Conservation (phyloP, 805 yeast genomes). For the Brettanomyces custersianus region DNA sequence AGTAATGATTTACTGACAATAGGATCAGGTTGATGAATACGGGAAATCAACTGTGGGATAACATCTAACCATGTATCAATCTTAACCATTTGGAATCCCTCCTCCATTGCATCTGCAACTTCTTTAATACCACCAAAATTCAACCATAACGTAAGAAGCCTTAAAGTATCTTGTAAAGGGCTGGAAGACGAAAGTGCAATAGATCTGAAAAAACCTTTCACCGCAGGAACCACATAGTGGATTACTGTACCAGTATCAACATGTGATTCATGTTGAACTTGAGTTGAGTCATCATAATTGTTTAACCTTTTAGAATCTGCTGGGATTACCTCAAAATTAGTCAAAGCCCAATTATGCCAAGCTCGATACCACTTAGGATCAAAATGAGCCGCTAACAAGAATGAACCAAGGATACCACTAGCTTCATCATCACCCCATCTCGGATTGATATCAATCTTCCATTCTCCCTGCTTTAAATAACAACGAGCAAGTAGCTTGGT, state of each 20-base stretch:
- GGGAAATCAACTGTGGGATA: constrained; percentile 88
- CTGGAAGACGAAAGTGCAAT: constrained; percentile 79
- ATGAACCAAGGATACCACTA: constrained; percentile 84
- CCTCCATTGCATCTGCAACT: constrained; percentile 82
- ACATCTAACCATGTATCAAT: constrained; percentile 95
- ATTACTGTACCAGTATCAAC: constrained; percentile 51
- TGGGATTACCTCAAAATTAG: constrained; percentile 91
- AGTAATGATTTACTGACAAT: constrained; percentile 73
- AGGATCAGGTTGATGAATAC: constrained; percentile 92
- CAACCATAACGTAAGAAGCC: constrained; percentile 90
- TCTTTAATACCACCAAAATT: constrained; percentile 90
- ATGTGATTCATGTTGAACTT: constrained; percentile 13
- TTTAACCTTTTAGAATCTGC: constrained; percentile 27
- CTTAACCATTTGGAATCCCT: constrained; percentile 82
- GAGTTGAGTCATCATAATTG: constrained; percentile 8
- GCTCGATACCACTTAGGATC: constrained; percentile 94
- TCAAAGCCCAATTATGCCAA: constrained; percentile 99
- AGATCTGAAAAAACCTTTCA: constrained; percentile 91
- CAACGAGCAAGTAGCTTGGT: constrained; percentile 86
- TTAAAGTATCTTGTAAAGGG: constrained; percentile 85
- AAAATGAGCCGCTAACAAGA: constrained; percentile 88
- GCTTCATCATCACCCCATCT: constrained; percentile 69
- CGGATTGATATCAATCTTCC: constrained; percentile 80
- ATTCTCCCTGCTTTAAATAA: constrained; percentile 95
- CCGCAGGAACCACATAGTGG: constrained; percentile 91